phyloP scores from a whole-genome alignment of 2,329 filamentous ascomycete genomes.

The Aspergillus aculeatus region DNA sequence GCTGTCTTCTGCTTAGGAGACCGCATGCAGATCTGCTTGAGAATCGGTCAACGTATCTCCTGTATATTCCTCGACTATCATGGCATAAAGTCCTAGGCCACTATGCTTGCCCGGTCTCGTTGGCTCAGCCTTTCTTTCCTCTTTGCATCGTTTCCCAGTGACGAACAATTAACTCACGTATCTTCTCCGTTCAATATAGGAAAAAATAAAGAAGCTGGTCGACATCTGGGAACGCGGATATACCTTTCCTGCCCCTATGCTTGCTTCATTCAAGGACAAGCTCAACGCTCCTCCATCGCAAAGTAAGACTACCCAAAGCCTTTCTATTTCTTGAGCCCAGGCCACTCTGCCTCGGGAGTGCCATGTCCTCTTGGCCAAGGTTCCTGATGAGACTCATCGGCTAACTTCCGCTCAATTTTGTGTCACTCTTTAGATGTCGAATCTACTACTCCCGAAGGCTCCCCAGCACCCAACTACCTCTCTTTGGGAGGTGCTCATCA shows the following conservation, averaged over 20 bases:
- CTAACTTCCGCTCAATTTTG: slow-evolving; percentile 26
- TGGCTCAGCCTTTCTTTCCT: slow-evolving; percentile 12
- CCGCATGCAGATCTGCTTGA: slow-evolving; percentile 10
- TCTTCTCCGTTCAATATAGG: slow-evolving; percentile 59
- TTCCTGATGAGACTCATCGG: background rate
- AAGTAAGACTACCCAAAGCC: slow-evolving; percentile 56
- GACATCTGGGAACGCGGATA: slow-evolving; percentile 97
- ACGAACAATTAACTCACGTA: slow-evolving; percentile 52
- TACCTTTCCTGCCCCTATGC: slow-evolving; percentile 80
- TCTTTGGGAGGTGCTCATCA: slow-evolving; percentile 37
- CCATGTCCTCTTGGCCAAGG: background rate
- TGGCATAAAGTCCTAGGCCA: slow-evolving; percentile 26
- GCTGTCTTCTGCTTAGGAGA: slow-evolving; percentile 16
- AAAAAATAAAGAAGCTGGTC: slow-evolving; percentile 92
- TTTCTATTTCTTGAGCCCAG: slow-evolving; percentile 2
- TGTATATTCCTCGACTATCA: slow-evolving; percentile 21
- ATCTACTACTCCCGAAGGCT: slow-evolving; percentile 68
- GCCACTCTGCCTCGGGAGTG: background rate
- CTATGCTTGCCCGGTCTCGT: slow-evolving; percentile 10
- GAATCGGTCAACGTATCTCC: slow-evolving; percentile 27
- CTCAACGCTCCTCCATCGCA: slow-evolving; percentile 60
- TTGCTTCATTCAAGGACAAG: slow-evolving; percentile 80
- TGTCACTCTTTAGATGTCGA: slow-evolving; percentile 49
- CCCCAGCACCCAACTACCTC: slow-evolving; percentile 47
- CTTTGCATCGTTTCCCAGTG: slow-evolving; percentile 19